Evolutionary conservation across 2,329 filamentous ascomycete species (phyloP).

Genomic region (Colletotrichum cuscutae): DNA sequence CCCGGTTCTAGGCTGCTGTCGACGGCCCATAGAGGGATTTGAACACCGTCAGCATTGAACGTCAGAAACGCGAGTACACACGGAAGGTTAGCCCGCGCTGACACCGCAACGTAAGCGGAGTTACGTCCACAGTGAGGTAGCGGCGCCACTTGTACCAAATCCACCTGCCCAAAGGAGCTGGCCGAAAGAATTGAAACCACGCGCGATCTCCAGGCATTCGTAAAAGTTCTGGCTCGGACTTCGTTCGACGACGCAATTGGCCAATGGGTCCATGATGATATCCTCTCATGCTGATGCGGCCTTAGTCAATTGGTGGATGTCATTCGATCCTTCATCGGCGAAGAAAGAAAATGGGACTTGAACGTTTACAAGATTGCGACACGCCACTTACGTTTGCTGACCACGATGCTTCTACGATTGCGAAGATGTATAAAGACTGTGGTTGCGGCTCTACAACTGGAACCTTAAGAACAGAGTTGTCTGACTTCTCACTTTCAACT

Average conservation of each 20-base stretch:
- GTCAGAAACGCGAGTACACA: not conserved
- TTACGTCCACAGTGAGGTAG: not conserved
- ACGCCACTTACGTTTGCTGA: not conserved
- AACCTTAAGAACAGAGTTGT: no score
- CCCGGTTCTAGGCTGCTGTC: not conserved
- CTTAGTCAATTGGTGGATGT: not conserved
- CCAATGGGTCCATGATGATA: not conserved
- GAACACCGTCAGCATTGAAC: not conserved
- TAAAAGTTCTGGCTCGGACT: not conserved
- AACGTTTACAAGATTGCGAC: not conserved
- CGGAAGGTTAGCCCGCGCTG: not conserved
- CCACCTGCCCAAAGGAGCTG: conserved; percentile 24
- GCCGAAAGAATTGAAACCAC: not conserved
- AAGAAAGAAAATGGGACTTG: not conserved
- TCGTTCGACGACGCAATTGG: not conserved
- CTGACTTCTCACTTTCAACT: not conserved
- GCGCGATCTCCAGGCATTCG: not conserved
- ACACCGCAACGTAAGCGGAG: not conserved
- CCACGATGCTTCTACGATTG: not conserved
- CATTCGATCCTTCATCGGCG: not conserved
- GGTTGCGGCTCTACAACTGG: no score
- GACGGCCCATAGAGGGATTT: no score
- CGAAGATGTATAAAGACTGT: not conserved
- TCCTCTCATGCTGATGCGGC: not conserved
- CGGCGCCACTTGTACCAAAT: not conserved